A percentile compares a stretch with the other conserved stretches of the same genome.
Evolutionary conservation across 2,329 filamentous ascomycete genomes (phyloP).

Genomic region (Lasiodiplodia theobromae): DNA sequence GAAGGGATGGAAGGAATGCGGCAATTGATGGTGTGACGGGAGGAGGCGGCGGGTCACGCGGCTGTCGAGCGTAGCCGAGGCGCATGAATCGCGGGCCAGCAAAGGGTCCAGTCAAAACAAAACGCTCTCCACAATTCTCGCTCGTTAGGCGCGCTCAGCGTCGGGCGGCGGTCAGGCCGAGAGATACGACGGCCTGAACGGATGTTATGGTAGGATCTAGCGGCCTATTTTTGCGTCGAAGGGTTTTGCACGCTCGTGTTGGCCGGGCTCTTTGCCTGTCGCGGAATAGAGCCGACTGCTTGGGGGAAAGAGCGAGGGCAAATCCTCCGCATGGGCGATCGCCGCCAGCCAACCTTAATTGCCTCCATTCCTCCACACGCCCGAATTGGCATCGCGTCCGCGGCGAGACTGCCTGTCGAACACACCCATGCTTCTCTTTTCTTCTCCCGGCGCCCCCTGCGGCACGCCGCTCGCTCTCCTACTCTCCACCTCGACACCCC

Average conservation of each 20-base stretch:
- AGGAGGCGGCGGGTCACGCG: slow-evolving; percentile 9
- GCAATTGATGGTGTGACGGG: not conserved
- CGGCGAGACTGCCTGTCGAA: not conserved
- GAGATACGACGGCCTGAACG: not conserved
- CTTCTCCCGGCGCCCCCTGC: slow-evolving; percentile 11
- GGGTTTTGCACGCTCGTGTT: slow-evolving; percentile 5
- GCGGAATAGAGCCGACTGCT: not conserved
- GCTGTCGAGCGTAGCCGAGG: not conserved
- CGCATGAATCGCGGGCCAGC: slow-evolving; percentile 2
- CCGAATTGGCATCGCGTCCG: slow-evolving; percentile 10
- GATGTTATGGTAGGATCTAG: not conserved
- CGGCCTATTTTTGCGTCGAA: slow-evolving; percentile 18
- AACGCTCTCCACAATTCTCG: not conserved
- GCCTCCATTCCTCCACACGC: slow-evolving; percentile 27
- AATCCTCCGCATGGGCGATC: slow-evolving; percentile 26
- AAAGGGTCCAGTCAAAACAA: slow-evolving; percentile 17
- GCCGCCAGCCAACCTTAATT: slow-evolving; percentile 18
- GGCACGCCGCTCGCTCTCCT: not conserved
- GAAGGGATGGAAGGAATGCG: not conserved
- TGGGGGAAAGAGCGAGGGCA: slow-evolving; percentile 10
- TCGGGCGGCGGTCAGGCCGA: not conserved
- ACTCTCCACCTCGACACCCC: not conserved
- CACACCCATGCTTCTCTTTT: slow-evolving; percentile 22
- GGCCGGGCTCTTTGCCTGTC: slow-evolving; percentile 22
- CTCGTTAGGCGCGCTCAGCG: not conserved